phyloP scores from a whole-genome alignment of 208 protist species.

The Naegleria fowleri region DNA sequence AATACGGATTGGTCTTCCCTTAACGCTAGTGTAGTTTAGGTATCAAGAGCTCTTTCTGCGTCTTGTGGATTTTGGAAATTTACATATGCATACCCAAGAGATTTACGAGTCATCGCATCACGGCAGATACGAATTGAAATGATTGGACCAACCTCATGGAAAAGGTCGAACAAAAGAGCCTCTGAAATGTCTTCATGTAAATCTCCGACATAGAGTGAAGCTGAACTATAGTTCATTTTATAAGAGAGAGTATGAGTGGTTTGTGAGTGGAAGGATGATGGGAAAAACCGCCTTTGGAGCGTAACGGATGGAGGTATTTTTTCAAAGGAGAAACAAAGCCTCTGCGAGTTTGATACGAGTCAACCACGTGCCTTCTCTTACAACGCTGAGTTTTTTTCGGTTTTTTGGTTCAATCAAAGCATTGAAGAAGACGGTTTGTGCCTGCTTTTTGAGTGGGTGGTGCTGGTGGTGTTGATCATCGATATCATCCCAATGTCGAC shows the following conservation, averaged over 20 bases:
- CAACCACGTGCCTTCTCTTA: too few relatives aligned
- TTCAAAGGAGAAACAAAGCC: too few relatives aligned
- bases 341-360: too few relatives aligned
- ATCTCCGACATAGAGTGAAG: slow-evolving; percentile 96
- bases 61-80: slow-evolving; percentile 93
- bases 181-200: slow-evolving; percentile 87
- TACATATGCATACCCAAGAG: slow-evolving; percentile 97
- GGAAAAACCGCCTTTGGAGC: too few relatives aligned
- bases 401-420: too few relatives aligned
- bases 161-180: slow-evolving; percentile 90
- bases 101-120: slow-evolving; percentile 92
- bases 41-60: slow-evolving; percentile 93
- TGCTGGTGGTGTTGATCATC: too few relatives aligned
- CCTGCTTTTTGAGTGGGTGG: too few relatives aligned
- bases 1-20: slow-evolving; percentile 88
- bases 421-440: too few relatives aligned
- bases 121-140: slow-evolving; percentile 96
- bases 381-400: too few relatives aligned
- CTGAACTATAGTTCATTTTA: slow-evolving; percentile 36
- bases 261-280: background rate
- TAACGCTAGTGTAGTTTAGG: slow-evolving; percentile 94
- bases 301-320: too few relatives aligned
- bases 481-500: too few relatives aligned
- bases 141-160: slow-evolving; percentile 93
- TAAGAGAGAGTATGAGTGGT: background rate